A percentile compares a stretch with the other conserved stretches of the same genome.
These are phyloP conservation scores for Coemansia asiatica DNA, from an alignment of 192 early-diverging fungal species.

Conservation along the genomic window DNA sequence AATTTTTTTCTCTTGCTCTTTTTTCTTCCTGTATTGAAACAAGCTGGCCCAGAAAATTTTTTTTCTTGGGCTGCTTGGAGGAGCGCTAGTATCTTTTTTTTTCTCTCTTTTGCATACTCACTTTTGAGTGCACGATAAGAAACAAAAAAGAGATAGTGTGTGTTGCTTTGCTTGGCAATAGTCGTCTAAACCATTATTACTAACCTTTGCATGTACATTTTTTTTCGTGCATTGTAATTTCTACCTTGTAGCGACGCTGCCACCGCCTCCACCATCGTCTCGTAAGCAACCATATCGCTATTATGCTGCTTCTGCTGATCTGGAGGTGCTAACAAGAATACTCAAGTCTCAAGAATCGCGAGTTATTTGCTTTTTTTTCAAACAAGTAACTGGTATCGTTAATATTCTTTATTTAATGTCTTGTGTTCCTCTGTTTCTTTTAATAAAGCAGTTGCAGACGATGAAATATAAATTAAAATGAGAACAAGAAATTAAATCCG, in stretches of 20 bases:
- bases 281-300: constrained; percentile 58
- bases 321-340: neutral
- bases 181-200: constrained; percentile 39
- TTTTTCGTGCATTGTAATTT: constrained; percentile 18
- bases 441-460: neutral
- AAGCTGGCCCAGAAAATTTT: constrained; percentile 6
- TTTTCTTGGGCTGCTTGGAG: constrained; percentile 13
- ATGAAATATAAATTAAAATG: neutral
- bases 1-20: constrained; percentile 5
- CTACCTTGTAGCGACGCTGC: constrained; percentile 64
- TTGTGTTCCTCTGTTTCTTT: neutral
- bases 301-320: neutral
- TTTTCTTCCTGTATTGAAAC: constrained; percentile 6
- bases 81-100: constrained; percentile 15
- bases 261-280: constrained; percentile 80
- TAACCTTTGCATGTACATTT: neutral
- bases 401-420: neutral
- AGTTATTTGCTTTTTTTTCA: neutral
- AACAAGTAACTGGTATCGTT: neutral
- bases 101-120: neutral
- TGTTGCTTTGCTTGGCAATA: constrained; percentile 49
- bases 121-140: neutral
- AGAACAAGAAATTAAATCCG: neutral
- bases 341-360: neutral
- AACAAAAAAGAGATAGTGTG: constrained; percentile 1